These are phyloP conservation scores for Gloeophyllum trabeum DNA, from an alignment of 768 basidiomycete genomes.

Conservation along the genomic window DNA sequence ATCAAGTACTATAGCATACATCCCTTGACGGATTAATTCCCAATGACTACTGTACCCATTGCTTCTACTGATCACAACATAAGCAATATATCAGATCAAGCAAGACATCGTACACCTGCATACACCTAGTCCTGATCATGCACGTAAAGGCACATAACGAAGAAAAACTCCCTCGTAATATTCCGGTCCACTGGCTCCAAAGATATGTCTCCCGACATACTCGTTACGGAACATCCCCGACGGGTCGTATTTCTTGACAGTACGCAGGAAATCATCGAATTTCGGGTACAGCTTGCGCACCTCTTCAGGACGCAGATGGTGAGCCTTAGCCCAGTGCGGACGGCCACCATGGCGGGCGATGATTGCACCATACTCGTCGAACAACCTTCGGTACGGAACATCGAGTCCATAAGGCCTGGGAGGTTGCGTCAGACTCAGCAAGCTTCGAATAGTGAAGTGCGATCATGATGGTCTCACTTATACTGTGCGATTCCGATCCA, in stretches of 20 bases:
- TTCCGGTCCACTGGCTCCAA: constrained; percentile 17
- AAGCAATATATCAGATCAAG: too few species aligned
- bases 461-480: constrained; percentile 45
- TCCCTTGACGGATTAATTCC: too few species aligned
- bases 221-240: constrained; percentile 74
- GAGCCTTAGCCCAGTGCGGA: constrained; percentile 97
- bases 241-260: constrained; percentile 65
- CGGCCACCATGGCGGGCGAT: constrained; percentile 60
- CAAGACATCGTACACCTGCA: too few species aligned
- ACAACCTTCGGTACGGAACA: constrained; percentile 72
- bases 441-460: constrained; percentile 1
- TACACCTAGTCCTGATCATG: too few species aligned
- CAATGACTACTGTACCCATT: too few species aligned
- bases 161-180: too few species aligned
- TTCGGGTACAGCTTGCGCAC: constrained; percentile 67
- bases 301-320: constrained; percentile 50
- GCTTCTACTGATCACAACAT: too few species aligned
- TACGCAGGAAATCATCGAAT: constrained; percentile 65
- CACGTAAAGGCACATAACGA: too few species aligned
- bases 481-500: constrained; percentile 98
- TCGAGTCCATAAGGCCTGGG: constrained; percentile 75
- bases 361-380: constrained; percentile 65
- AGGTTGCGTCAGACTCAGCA: background rate
- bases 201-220: constrained; percentile 81
- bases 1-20: too few species aligned